Evolutionary conservation across 305 asterid genomes (phyloP), one percentile per base, ranked within the genome.

Genomic region (Fraxinus dipetala): DNA sequence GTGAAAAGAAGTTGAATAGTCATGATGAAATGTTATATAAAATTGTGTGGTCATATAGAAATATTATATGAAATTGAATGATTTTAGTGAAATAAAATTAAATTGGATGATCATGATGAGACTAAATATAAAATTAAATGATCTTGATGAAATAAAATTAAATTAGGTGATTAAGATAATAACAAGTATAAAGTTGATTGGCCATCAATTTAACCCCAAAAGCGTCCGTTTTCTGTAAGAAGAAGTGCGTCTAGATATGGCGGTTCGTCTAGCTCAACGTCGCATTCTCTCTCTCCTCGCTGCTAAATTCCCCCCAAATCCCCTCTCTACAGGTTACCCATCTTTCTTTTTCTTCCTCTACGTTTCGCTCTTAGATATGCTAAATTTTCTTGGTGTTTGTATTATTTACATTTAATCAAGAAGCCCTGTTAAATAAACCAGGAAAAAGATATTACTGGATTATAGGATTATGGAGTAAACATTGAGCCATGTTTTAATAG

Each of bases 251-350:
- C 35, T 31, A 0, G 24, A 5, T 43, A 94, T 93, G 98, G 94
- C 97, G 84, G 88, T 90, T 78, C 91, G 95, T 54, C 85, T 78
- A 67, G 36, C 84, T 5, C 86, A 81, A 5, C 79, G 80, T 40
- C 90, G 97, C 10, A 72, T 91, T 81, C 82, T 94, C 51, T 89
- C 94, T 78, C 89, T 86, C 77, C 76, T 94, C 56, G 85, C 90
- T 75, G 76, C 93, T 16, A 84, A 78, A 24, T 76, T 78, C 26
- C 85, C 85, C 30, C 87, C 75, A 36, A 59, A 85, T 28, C 85
- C 72, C 63, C 63, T 78, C 76, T 61, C 86, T 28, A 51, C 40
- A 87, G 97, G 98, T 94, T 89, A 70, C 32, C 31, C 34, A 69
- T 28, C 16, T 31, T 56, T 0, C 79, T 56, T 38, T 79, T 26